Base-by-base conservation (phyloP, 116 monocot species). In the Thalassia testudinum region DNA sequence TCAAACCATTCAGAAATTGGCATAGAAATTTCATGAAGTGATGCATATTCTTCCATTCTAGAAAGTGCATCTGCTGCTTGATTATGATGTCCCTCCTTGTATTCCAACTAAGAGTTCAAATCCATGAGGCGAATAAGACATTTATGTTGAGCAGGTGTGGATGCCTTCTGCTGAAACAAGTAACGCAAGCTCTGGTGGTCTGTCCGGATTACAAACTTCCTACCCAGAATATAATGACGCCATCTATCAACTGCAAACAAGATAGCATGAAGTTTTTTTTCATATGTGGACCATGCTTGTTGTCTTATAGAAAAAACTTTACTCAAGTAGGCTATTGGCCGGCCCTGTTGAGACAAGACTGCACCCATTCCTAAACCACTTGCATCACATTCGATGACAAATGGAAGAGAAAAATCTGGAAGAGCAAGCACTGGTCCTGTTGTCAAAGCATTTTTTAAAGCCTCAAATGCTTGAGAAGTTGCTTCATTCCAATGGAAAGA, bases 381-480 rank as follows among this genome's bases (percentile, higher is more conserved):
- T 1, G 56, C 37, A 40, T 56, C 37, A 40, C 56, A 21, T 17
- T 56, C 37, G 1, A 56, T 21, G 15, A 28, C 56, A 38, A 56
- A 56, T 20, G 22, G 21, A 26, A 29, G 34, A 21, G 26, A 1
- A 38, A 56, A 56, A 27, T 22, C 22, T 3, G 56, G 56, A 29
- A 37, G 37, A 13, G 56, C 37, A 8, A 56, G 28, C 1, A 56
- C 56, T 1, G 21, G 56, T 15, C 27, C 56, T 12, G 21, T 2
- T 7, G 37, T 20, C 37, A 56, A 21, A 2, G 26, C 27, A 29
- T 56, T 18, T n/a, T 56, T 56, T 18, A n/a, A n/a, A n/a, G n/a
- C n/a, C n/a, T n/a, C n/a, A n/a, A n/a, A n/a, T n/a, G n/a, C n/a
- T n/a, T n/a, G n/a, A n/a, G n/a, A n/a, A n/a, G n/a, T n/a, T n/a